phyloP scores from a whole-genome alignment of 495 filamentous ascomycete genomes.

The Penicillium malachiteum region DNA sequence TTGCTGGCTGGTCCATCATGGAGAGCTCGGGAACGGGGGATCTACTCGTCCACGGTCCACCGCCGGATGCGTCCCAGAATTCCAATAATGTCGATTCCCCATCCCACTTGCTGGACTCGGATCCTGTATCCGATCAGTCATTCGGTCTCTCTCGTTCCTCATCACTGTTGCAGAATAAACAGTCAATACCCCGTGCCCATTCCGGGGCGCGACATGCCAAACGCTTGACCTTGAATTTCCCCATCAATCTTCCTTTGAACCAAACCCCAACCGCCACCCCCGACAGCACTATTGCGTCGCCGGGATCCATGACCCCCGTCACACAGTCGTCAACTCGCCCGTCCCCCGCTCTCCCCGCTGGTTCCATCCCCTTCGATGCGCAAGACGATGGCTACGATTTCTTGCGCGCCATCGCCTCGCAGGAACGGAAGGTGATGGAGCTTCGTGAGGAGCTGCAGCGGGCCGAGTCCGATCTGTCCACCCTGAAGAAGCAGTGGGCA shows the following conservation, averaged over 20 bases:
- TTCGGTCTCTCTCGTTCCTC: slow-evolving; percentile 18
- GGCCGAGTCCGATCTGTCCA: slow-evolving; percentile 74
- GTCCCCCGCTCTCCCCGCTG: slow-evolving; percentile 28
- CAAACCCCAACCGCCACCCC: slow-evolving; percentile 26
- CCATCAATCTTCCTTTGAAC: slow-evolving; percentile 50
- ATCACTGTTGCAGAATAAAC: slow-evolving; percentile 34
- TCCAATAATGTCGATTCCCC: slow-evolving; percentile 12
- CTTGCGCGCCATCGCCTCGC: slow-evolving; percentile 83
- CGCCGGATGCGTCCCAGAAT: slow-evolving; percentile 39
- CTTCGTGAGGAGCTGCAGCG: slow-evolving; percentile 80
- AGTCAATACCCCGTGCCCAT: slow-evolving; percentile 52
- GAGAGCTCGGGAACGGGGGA: slow-evolving; percentile 37
- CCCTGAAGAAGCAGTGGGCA: slow-evolving; percentile 81
- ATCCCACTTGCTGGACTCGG: slow-evolving; percentile 7
- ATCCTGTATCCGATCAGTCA: slow-evolving; percentile 18
- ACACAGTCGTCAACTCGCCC: slow-evolving; percentile 34
- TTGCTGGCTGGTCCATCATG: slow-evolving; percentile 36
- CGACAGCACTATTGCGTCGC: slow-evolving; percentile 34
- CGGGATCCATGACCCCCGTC: slow-evolving; percentile 38
- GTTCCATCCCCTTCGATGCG: slow-evolving; percentile 46
- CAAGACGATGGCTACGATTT: slow-evolving; percentile 67
- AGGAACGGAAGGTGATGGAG: slow-evolving; percentile 91
- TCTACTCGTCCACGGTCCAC: slow-evolving; percentile 25
- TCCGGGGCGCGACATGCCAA: slow-evolving; percentile 63
- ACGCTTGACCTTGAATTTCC: slow-evolving; percentile 78